phyloP scores from a whole-genome alignment of 2,329 filamentous ascomycete species.

The Ilyonectria robusta region DNA sequence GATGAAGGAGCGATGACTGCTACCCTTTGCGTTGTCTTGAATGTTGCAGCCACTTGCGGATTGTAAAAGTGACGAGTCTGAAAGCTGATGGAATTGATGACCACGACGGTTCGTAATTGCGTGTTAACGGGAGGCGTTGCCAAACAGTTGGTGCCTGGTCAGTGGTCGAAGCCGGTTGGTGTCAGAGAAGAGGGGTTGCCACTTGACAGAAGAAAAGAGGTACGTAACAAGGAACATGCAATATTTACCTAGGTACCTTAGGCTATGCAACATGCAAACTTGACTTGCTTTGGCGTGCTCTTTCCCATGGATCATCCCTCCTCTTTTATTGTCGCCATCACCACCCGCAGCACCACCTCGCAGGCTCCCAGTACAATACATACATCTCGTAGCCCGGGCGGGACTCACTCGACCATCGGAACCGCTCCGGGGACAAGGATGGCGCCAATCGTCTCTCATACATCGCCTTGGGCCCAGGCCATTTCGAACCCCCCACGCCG shows the following conservation, averaged over 20 bases:
- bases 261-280: not conserved
- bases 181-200: not conserved
- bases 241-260: not conserved
- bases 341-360: not conserved
- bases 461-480: not conserved
- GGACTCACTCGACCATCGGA: not conserved
- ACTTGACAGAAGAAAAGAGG: not conserved
- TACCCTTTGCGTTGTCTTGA: conserved; percentile 10
- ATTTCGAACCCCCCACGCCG: conserved; percentile 3
- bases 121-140: conserved; percentile 1
- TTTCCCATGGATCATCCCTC: not conserved
- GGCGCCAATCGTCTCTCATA: not conserved
- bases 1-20: conserved; percentile 16
- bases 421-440: not conserved
- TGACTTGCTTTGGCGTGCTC: not conserved
- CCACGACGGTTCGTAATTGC: conserved; percentile 10
- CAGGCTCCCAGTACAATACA: not conserved
- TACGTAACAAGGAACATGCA: not conserved
- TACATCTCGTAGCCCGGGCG: not conserved
- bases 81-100: conserved; percentile 5
- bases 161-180: not conserved
- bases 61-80: conserved; percentile 18
- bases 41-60: conserved; percentile 9
- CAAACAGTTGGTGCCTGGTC: not conserved
- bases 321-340: not conserved